Evolutionary conservation across 2,329 filamentous ascomycete species (phyloP).

Genomic region (Ophiostoma sp.): DNA sequence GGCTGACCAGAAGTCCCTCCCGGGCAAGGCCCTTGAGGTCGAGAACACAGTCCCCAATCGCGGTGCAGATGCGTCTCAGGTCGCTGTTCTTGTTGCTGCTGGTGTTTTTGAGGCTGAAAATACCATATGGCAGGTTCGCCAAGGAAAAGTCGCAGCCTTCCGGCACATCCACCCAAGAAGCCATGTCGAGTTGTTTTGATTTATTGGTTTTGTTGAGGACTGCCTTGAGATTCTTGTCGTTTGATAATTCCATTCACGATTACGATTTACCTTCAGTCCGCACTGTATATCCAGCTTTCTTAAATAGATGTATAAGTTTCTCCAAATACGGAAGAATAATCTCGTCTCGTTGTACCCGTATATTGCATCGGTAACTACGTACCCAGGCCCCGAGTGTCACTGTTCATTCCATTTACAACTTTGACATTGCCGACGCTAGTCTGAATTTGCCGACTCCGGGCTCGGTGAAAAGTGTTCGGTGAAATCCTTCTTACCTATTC

Average conservation of each 20-base stretch:
- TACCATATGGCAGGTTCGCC: slow-evolving; percentile 17
- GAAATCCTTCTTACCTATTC: not conserved
- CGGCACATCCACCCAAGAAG: slow-evolving; percentile 6
- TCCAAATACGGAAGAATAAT: not conserved
- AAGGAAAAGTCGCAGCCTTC: slow-evolving; percentile 16
- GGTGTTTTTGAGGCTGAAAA: not conserved
- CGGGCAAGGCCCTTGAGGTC: not conserved
- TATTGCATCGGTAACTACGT: not conserved
- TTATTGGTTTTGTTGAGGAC: not conserved
- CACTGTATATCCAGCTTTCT: not conserved
- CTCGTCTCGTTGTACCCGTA: not conserved
- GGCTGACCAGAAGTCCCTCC: slow-evolving; percentile 30
- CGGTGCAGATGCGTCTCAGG: not conserved
- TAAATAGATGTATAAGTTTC: not conserved
- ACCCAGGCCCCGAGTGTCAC: not conserved
- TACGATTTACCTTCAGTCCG: not conserved
- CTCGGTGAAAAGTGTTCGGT: not conserved
- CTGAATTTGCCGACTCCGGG: slow-evolving; percentile 2
- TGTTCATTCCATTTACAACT: not conserved
- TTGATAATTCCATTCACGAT: not conserved
- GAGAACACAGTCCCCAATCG: slow-evolving; percentile 7
- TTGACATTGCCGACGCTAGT: slow-evolving; percentile 7
- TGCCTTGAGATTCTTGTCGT: not conserved
- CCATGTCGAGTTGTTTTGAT: slow-evolving; percentile 13
- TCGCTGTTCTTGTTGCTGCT: not conserved